A percentile compares a stretch with the other conserved stretches of the same genome.
Conservation (phyloP, 495 filamentous ascomycete species). For the Xylaria longipes region DNA sequence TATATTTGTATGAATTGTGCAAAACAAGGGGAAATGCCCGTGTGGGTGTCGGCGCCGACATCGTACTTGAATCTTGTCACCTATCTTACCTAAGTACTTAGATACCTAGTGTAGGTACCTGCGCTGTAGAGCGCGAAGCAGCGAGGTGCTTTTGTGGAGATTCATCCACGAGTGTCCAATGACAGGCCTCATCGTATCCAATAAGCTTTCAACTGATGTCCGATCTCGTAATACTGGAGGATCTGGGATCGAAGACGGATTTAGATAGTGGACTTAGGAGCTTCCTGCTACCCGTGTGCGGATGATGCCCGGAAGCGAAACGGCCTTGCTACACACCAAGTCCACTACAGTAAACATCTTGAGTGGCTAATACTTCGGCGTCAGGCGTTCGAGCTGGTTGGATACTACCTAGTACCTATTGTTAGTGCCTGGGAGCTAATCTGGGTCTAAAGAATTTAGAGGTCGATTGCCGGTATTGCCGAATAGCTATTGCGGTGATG, state of each 20-base stretch:
- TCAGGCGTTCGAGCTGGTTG: neutral
- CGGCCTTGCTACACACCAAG: slow-evolving; percentile 1
- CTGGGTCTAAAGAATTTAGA: neutral
- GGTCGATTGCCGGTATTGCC: neutral
- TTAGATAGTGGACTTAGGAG: slow-evolving; percentile 7
- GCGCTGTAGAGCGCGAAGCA: neutral
- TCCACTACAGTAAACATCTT: neutral
- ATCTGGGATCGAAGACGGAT: slow-evolving; percentile 3
- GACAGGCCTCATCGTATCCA: neutral
- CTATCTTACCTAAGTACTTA: no score
- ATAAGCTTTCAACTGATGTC: neutral
- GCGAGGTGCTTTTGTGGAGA: slow-evolving; percentile 9
- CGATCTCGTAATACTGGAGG: slow-evolving; percentile 3
- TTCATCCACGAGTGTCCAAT: neutral
- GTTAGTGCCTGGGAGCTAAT: neutral
- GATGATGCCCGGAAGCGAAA: slow-evolving; percentile 19
- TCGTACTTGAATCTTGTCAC: neutral
- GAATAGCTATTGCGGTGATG: neutral
- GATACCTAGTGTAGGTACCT: no score
- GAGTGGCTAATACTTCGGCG: neutral
- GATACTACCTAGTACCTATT: neutral
- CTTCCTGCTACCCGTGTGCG: neutral
- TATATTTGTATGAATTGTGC: neutral
- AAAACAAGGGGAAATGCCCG: neutral
- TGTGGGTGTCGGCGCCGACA: neutral